Evolutionary conservation across 1,139 yeast genomes (phyloP), one percentile per base, ranked within the genome.

Genomic region (Debaryomyces psychrophilus): DNA sequence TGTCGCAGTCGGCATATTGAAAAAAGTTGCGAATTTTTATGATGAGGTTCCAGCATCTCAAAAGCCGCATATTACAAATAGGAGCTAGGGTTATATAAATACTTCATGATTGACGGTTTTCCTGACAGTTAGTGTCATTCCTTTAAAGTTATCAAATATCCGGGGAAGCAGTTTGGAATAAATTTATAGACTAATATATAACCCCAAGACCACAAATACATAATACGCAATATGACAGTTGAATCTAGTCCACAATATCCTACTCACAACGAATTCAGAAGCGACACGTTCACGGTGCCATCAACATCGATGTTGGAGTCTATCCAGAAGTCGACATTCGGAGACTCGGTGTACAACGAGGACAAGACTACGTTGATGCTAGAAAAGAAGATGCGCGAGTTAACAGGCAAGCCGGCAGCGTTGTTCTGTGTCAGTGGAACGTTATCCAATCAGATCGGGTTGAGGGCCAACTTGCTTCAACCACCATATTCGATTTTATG

Each of bases 251-350:
- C 57, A 44, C 38, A 45, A 26, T 62, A 59, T 43, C 56, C 71
- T 31, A 73, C 78, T 25, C 65, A 62, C 59, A 81, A 81, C 58
- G 87, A 82, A 59, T 83, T 87, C 63, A 79, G 93, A 64, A 83
- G 93, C 62, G 98, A 92, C 64, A 92, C 97, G 2, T 90, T 92
- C 79, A 92, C 97, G 8, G 89, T 90, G 9, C 98, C 97, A 31
- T 86, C 96, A 2, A 76, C 75, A 46, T 72, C 82, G 43, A 90
- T 92, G 97, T 50, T 78, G 8, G 55, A 62, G 43, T 55, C 65
- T 8, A 52, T 59, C 33, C 41, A 51, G 22, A 62, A 73, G 26
- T 83, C 90, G 36, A 72, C 93, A 67, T 81, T 56, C 36, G 98
- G 98, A 43, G 98, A 92, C 61, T 82, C 95, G 2, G 97, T 92